Evolutionary conservation across 2,329 filamentous ascomycete species (phyloP), one percentile per base, ranked within the genome.

Genomic region (Colletotrichum tamarilloi): DNA sequence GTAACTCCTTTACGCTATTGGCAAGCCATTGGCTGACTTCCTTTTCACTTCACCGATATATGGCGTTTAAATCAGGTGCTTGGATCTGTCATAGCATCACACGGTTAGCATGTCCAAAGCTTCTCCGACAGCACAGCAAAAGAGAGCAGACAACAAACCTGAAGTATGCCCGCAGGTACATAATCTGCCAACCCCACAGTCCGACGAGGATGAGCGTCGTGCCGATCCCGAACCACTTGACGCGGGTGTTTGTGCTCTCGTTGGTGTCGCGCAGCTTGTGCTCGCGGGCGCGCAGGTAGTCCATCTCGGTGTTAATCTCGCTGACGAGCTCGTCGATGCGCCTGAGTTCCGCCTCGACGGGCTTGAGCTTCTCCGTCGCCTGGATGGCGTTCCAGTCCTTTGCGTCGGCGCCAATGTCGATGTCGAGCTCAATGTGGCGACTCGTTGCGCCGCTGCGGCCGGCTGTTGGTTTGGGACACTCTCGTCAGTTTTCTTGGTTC

Each of bases 341-440:
- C 80, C 95, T 92, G 80, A 99, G 90, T 83, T 98, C 97, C 22
- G 94, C 95, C 87, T 99, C 97, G 78, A 98, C 91, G 60, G 97
- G 97, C 90, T 98, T 97, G 78, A 99, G 92, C 89, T 98, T 98
- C 90, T 99, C 97, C 76, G 92, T 94, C 71, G 95, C 95, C 86
- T 98, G 95, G 82, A 98, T 97, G 78, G 95, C 95, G 76, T 93
- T 95, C 97, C 97, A 99, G 86, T 99, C 97, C 84, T 97, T 97
- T 76, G 97, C 97, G 83, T 98, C 95, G 84, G 95, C 95, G 79
- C 95, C 95, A 79, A 98, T 97, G 83, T 98, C 95, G 82, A 98
- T 93, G 84, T 98, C 95, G 79, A 98, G 93, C 86, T 98, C 95
- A 77, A 98, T 85, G 82, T 93, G 90, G 77, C 95, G 94, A 80